Evolutionary conservation across 23 red algal species (phyloP).

Genomic region (Cyanidiococcus yangmingshanensis): DNA sequence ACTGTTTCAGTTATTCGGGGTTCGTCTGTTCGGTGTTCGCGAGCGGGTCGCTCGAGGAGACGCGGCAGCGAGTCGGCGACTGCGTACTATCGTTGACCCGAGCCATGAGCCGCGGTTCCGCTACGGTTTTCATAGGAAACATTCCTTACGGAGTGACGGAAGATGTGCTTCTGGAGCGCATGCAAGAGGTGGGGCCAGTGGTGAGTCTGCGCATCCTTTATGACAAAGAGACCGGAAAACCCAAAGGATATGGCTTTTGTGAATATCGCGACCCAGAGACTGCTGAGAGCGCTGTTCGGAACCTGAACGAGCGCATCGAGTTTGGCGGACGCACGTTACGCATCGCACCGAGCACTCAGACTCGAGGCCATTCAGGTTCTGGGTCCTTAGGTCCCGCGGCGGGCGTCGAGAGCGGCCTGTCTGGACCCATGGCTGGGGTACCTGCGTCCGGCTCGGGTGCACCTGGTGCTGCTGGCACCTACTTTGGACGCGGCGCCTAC

Average conservation of each 20-base stretch:
- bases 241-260: constrained; percentile 93
- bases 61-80: too few relatives aligned
- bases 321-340: constrained; percentile 64
- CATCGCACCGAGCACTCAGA: constrained; percentile 27
- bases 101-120: constrained; percentile 16
- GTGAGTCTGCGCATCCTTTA: constrained; percentile 76
- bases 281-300: constrained; percentile 74
- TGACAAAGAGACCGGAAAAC: constrained; percentile 78
- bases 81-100: too few relatives aligned
- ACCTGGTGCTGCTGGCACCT: constrained; percentile 4
- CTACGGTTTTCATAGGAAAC: constrained; percentile 82
- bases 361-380: neutral
- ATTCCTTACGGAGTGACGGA: constrained; percentile 85
- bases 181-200: constrained; percentile 76
- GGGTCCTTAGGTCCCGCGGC: neutral
- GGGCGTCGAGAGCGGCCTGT: neutral
- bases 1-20: too few relatives aligned
- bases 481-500: neutral
- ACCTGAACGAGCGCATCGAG: constrained; percentile 67
- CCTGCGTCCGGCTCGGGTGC: neutral
- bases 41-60: too few relatives aligned
- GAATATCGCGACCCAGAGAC: constrained; percentile 95
- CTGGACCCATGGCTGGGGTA: neutral
- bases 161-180: constrained; percentile 74
- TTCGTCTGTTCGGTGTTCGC: too few relatives aligned